These are phyloP conservation scores for Cyclocybe cylindracea DNA, from an alignment of 768 basidiomycete genomes.

Conservation along the genomic window DNA sequence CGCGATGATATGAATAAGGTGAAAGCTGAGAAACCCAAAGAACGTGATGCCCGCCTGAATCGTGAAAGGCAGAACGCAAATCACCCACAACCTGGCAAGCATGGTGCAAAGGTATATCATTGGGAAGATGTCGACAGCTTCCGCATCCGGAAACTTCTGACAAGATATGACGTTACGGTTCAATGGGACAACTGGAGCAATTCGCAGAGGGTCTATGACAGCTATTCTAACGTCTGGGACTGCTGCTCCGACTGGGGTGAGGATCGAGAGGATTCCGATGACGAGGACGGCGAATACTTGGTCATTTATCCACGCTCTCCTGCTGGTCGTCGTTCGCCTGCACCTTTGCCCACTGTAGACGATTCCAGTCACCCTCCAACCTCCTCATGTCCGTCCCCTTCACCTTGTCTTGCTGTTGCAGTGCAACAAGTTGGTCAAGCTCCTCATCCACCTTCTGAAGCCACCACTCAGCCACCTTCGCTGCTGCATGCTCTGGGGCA, in stretches of 20 bases:
- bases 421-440: too few relatives aligned
- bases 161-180: slow-evolving; percentile 6
- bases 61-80: too few relatives aligned
- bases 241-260: not conserved
- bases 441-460: too few relatives aligned
- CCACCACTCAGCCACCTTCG: too few relatives aligned
- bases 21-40: not conserved
- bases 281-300: not conserved
- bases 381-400: too few relatives aligned
- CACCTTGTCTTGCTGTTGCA: too few relatives aligned
- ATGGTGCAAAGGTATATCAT: slow-evolving; percentile 18
- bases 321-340: too few relatives aligned
- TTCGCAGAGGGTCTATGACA: not conserved
- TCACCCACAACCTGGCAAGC: slow-evolving; percentile 10
- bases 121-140: slow-evolving; percentile 23
- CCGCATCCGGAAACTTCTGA: slow-evolving; percentile 12
- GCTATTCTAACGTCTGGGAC: not conserved
- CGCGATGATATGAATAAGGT: not conserved
- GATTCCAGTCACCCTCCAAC: too few relatives aligned
- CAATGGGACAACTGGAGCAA: slow-evolving; percentile 14
- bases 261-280: not conserved
- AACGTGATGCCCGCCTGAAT: not conserved
- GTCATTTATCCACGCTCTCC: not conserved
- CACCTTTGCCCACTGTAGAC: too few relatives aligned
- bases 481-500: too few relatives aligned